Conservation (phyloP, 257 asterid species). For the Salvia hispanica region DNA sequence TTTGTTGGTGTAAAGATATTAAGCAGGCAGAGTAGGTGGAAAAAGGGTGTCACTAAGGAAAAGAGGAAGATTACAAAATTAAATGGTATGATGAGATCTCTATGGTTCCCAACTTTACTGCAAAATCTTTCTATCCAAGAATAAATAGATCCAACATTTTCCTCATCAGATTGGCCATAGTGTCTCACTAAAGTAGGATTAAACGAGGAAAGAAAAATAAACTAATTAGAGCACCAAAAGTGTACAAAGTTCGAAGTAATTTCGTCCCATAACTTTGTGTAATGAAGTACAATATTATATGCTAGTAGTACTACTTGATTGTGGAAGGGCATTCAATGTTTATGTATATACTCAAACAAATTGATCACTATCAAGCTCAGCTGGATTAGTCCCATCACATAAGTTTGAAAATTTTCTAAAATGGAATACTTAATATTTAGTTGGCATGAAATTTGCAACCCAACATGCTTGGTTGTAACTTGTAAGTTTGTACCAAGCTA, state of each 20-base stretch:
- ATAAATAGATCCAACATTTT: conserved; percentile 24
- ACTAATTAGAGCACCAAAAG: neutral
- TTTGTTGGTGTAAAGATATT: conserved; percentile 12
- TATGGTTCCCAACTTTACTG: conserved; percentile 26
- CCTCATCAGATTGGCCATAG: conserved; percentile 17
- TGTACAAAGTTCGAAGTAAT: neutral
- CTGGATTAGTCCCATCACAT: conserved; percentile 36
- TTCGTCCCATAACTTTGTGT: neutral
- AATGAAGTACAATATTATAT: neutral
- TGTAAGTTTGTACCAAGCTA: neutral
- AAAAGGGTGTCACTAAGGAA: neutral
- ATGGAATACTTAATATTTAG: conserved; percentile 16
- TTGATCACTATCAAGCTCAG: conserved; percentile 37
- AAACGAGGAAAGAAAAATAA: neutral
- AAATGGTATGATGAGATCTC: conserved; percentile 8
- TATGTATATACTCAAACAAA: conserved; percentile 23
- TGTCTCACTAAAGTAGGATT: conserved; percentile 21
- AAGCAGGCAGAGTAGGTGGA: conserved; percentile 11
- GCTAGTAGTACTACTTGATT: neutral
- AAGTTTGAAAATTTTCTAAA: neutral
- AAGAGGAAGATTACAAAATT: neutral
- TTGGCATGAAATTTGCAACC: conserved; percentile 31
- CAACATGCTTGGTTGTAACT: conserved; percentile 34
- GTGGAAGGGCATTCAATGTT: conserved; percentile 17
- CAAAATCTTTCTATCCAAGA: conserved; percentile 31